Evolutionary conservation across 2,329 filamentous ascomycete species (phyloP).

Genomic region (Fusarium globosum): DNA sequence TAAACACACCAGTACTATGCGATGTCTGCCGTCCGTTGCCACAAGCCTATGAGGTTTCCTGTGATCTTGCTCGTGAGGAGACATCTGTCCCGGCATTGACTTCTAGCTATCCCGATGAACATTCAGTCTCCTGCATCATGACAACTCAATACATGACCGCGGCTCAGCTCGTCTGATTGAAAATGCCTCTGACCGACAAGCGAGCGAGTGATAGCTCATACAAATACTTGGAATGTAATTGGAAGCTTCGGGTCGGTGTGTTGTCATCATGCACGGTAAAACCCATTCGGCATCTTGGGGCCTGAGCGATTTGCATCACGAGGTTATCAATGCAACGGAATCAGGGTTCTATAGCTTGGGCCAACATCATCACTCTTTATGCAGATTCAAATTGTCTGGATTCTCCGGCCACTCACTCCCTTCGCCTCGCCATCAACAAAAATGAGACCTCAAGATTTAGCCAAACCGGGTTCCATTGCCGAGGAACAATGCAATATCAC

Average conservation of each 20-base stretch:
- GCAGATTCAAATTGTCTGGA: background rate
- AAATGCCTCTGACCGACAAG: background rate
- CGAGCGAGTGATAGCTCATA: background rate
- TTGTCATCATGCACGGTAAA: conserved; percentile 24
- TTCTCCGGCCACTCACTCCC: background rate
- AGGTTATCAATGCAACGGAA: conserved; percentile 11
- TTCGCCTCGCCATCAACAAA: background rate
- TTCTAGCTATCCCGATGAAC: background rate
- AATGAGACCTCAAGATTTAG: background rate
- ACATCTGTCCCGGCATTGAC: background rate
- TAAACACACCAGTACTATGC: background rate
- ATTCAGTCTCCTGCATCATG: conserved; percentile 8
- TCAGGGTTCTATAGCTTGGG: conserved; percentile 6
- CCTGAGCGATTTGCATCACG: conserved; percentile 16
- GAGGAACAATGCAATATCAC: background rate
- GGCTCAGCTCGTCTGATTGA: conserved; percentile 5
- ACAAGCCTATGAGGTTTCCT: background rate
- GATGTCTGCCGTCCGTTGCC: background rate
- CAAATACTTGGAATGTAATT: background rate
- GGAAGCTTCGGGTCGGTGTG: conserved; percentile 13
- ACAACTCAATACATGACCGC: conserved; percentile 4
- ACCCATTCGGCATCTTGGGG: conserved; percentile 17
- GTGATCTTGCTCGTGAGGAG: background rate
- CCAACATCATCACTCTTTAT: background rate
- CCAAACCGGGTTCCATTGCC: background rate